A percentile compares a stretch with the other conserved stretches of the same genome.
Evolutionary conservation across 345 rosid species (phyloP).

Genomic region (Rhizophora apiculata): DNA sequence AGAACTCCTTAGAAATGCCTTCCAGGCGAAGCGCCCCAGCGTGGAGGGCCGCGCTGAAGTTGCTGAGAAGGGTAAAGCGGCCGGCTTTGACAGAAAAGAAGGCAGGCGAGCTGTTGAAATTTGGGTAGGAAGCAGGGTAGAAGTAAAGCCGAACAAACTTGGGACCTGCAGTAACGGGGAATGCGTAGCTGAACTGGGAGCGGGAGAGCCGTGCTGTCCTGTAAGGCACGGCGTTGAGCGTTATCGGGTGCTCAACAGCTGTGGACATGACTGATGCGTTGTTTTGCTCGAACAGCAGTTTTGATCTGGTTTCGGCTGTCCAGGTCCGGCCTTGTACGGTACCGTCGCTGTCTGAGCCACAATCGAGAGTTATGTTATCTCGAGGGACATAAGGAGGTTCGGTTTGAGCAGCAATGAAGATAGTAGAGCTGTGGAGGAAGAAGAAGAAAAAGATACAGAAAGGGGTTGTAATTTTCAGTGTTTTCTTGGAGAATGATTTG

Average conservation of each 20-base stretch:
- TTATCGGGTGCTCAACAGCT: not conserved
- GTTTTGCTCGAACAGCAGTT: not conserved
- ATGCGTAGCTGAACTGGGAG: not conserved
- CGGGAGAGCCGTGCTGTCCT: not conserved
- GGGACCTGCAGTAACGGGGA: not conserved
- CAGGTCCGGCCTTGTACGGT: not conserved
- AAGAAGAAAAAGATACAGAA: too few relatives aligned
- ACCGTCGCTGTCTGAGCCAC: not conserved
- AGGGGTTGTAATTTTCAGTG: too few relatives aligned
- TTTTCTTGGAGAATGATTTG: too few relatives aligned
- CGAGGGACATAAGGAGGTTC: not conserved
- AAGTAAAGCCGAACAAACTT: conserved; percentile 27
- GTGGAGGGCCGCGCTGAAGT: conserved; percentile 24
- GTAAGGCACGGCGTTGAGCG: not conserved
- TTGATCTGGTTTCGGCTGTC: not conserved
- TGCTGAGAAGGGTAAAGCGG: conserved; percentile 22
- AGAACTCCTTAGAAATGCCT: conserved; percentile 12
- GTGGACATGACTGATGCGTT: not conserved
- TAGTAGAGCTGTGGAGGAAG: too few relatives aligned
- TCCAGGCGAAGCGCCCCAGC: not conserved
- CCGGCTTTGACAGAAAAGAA: conserved; percentile 26
- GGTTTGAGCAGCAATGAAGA: too few relatives aligned
- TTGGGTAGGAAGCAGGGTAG: conserved; percentile 12
- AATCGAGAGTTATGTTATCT: conserved; percentile 4
- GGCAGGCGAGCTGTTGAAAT: conserved; percentile 1